Conservation (phyloP, 2,329 filamentous ascomycete species). For the Alternaria postmessia region DNA sequence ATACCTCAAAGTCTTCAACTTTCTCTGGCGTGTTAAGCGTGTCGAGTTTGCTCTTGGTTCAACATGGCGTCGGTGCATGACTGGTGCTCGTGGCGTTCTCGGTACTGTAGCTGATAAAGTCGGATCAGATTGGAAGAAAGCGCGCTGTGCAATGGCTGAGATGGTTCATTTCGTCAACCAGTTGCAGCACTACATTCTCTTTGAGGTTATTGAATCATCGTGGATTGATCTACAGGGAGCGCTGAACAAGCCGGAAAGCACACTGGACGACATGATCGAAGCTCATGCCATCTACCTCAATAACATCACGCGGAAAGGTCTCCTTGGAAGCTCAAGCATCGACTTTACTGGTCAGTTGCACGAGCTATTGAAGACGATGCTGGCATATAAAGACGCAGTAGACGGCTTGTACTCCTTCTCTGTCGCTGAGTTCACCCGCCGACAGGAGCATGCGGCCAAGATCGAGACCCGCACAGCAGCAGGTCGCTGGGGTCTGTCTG, state of each 20-base stretch:
- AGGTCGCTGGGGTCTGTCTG: constrained; percentile 70
- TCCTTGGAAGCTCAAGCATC: constrained; percentile 75
- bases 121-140: constrained; percentile 85
- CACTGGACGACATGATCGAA: constrained; percentile 91
- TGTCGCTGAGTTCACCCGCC: constrained; percentile 88
- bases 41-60: constrained; percentile 93
- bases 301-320: constrained; percentile 93
- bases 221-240: constrained; percentile 90
- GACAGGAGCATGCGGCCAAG: constrained; percentile 84
- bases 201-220: constrained; percentile 96
- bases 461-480: constrained; percentile 72
- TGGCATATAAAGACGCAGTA: constrained; percentile 89
- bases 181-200: constrained; percentile 97
- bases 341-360: constrained; percentile 91
- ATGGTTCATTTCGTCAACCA: constrained; percentile 99
- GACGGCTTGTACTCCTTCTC: constrained; percentile 95
- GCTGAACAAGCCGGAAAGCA: constrained; percentile 84
- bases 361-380: constrained; percentile 92
- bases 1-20: constrained; percentile 99
- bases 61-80: constrained; percentile 96
- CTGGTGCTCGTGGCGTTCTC: constrained; percentile 89
- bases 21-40: constrained; percentile 96
- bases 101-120: constrained; percentile 77
- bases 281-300: constrained; percentile 91
- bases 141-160: constrained; percentile 87